A percentile compares a stretch with the other conserved stretches of the same genome.
phyloP scores from a whole-genome alignment of 495 filamentous ascomycete species.

The Trichoderma virens region DNA sequence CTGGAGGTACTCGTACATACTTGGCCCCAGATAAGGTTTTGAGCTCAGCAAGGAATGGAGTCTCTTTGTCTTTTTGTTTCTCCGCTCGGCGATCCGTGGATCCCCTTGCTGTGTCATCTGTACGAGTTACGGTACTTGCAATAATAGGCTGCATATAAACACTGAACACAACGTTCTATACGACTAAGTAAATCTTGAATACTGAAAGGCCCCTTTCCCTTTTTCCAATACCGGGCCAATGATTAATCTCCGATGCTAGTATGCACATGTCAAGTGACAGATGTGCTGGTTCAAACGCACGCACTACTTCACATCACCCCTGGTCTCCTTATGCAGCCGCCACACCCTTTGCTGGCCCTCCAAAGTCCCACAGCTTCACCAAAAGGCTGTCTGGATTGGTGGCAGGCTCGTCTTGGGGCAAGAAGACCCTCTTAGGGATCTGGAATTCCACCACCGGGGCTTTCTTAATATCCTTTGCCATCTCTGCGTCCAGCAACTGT shows the following conservation, averaged over 20 bases:
- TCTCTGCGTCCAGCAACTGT: slow-evolving; percentile 73
- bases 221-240: background rate
- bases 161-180: too few species aligned
- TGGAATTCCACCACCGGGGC: slow-evolving; percentile 83
- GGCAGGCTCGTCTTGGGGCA: slow-evolving; percentile 38
- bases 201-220: too few species aligned
- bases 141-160: too few species aligned
- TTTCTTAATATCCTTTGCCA: slow-evolving; percentile 75
- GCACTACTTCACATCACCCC: background rate
- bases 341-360: background rate
- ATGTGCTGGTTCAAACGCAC: background rate
- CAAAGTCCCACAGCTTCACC: slow-evolving; percentile 51
- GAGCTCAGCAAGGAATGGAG: too few species aligned
- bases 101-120: too few species aligned
- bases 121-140: too few species aligned
- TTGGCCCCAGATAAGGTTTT: too few species aligned
- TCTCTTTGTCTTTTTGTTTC: too few species aligned
- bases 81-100: too few species aligned
- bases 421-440: slow-evolving; percentile 86
- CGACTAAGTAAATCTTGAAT: too few species aligned
- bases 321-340: slow-evolving; percentile 1
- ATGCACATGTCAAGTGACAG: background rate
- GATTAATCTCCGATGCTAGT: background rate
- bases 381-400: slow-evolving; percentile 40
- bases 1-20: too few species aligned